phyloP scores from a whole-genome alignment of 345 rosid species.

The Ceriops tagal region DNA sequence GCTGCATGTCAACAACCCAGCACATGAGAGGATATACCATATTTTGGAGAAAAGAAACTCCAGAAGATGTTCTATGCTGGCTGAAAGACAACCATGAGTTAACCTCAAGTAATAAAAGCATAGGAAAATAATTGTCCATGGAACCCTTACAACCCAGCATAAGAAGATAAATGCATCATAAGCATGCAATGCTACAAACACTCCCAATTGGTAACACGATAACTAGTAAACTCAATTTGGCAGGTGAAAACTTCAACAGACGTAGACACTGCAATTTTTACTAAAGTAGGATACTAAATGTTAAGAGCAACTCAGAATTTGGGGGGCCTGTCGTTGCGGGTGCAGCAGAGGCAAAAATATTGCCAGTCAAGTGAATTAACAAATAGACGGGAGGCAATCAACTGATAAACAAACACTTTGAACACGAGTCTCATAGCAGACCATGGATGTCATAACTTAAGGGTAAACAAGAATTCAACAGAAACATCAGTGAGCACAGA shows the following conservation, averaged over 20 bases:
- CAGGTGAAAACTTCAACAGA: not conserved
- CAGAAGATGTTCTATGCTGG: not conserved
- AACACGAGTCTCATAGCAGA: not conserved
- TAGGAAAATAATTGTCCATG: not conserved
- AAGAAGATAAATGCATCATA: constrained; percentile 9
- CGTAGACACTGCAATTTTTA: not conserved
- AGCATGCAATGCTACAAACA: not conserved
- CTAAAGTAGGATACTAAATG: not conserved
- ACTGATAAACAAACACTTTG: not conserved
- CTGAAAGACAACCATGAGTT: not conserved
- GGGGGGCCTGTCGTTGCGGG: too few species aligned
- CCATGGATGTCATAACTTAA: constrained; percentile 12
- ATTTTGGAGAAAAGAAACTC: not conserved
- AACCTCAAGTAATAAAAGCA: not conserved
- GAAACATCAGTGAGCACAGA: not conserved
- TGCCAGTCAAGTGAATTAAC: too few species aligned
- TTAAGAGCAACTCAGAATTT: too few species aligned
- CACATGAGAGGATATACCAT: constrained; percentile 6
- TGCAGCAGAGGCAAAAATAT: too few species aligned
- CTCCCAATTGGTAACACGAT: not conserved
- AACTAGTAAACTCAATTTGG: not conserved
- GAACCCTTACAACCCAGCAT: not conserved
- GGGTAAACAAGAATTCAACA: constrained; percentile 13
- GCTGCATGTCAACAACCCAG: constrained; percentile 41
- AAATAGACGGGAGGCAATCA: not conserved